A percentile compares a stretch with the other conserved stretches of the same genome.
Evolutionary conservation across 805 yeast species (phyloP).

Genomic region (Hanseniaspora clermontiae): DNA sequence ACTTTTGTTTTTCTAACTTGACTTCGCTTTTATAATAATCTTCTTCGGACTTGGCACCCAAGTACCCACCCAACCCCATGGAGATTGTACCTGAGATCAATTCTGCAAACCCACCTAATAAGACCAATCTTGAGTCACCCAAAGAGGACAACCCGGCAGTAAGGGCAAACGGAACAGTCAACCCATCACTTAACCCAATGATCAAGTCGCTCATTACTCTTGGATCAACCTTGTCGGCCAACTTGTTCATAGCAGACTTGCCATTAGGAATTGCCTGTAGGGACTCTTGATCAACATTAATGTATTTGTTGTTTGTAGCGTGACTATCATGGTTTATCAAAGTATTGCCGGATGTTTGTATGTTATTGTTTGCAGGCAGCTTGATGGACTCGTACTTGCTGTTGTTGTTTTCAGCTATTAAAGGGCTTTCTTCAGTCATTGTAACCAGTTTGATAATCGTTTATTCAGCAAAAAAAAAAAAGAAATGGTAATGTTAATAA

Average conservation of each 20-base stretch:
- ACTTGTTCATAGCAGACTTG: conserved; percentile 16
- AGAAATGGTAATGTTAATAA: too few species aligned
- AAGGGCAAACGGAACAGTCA: conserved; percentile 96
- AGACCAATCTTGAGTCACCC: conserved; percentile 80
- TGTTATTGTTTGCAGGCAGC: not conserved
- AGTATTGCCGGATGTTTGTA: not conserved
- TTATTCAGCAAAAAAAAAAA: not conserved
- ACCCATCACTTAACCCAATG: conserved; percentile 88
- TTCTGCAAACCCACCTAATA: conserved; percentile 97
- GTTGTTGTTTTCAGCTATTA: not conserved
- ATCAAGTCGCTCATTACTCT: conserved; percentile 87
- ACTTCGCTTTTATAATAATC: conserved; percentile 66
- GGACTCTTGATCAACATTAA: conserved; percentile 4
- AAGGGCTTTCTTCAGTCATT: conserved; percentile 8
- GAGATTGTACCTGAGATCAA: conserved; percentile 92
- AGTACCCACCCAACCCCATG: conserved; percentile 94
- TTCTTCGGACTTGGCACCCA: conserved; percentile 83
- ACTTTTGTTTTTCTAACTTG: conserved; percentile 52
- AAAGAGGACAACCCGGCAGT: conserved; percentile 90
- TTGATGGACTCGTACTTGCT: conserved; percentile 8
- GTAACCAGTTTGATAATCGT: not conserved
- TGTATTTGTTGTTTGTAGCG: not conserved
- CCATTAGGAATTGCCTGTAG: not conserved
- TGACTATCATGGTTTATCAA: not conserved
- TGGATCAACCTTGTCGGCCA: conserved; percentile 59